These are phyloP conservation scores for Lipomyces anomalus DNA, from an alignment of 805 yeast species.

Conservation along the genomic window DNA sequence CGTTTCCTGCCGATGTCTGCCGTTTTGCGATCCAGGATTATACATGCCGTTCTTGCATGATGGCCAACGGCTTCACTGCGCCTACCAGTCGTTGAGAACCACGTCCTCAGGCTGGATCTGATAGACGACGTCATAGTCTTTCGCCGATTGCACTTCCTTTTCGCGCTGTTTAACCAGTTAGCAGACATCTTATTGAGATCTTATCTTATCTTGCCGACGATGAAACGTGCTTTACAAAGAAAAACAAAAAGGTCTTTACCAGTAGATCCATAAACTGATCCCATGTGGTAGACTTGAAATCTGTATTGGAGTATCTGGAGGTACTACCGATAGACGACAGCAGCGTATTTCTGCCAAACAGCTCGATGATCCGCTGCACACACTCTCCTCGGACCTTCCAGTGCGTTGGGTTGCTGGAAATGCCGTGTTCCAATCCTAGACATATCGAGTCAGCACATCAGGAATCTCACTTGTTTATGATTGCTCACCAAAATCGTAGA, in stretches of 20 bases:
- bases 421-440: slow-evolving; percentile 16
- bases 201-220: too few relatives aligned
- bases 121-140: neutral
- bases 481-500: slow-evolving; percentile 21
- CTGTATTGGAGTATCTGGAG: slow-evolving; percentile 14
- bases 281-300: slow-evolving; percentile 22
- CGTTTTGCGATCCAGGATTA: too few relatives aligned
- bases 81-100: neutral
- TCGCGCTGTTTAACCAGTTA: too few relatives aligned
- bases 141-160: neutral
- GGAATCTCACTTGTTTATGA: too few relatives aligned
- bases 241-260: neutral
- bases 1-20: too few relatives aligned
- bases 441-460: neutral
- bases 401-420: slow-evolving; percentile 17
- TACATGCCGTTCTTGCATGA: neutral
- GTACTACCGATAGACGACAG: slow-evolving; percentile 11
- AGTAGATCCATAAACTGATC: slow-evolving; percentile 17
- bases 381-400: slow-evolving; percentile 18
- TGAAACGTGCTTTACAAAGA: neutral
- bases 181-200: too few relatives aligned
- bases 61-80: neutral
- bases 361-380: slow-evolving; percentile 13
- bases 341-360: slow-evolving; percentile 18
- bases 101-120: neutral